Base-by-base conservation (phyloP, 208 protist genomes). In the Leishmania martiniquensis region DNA sequence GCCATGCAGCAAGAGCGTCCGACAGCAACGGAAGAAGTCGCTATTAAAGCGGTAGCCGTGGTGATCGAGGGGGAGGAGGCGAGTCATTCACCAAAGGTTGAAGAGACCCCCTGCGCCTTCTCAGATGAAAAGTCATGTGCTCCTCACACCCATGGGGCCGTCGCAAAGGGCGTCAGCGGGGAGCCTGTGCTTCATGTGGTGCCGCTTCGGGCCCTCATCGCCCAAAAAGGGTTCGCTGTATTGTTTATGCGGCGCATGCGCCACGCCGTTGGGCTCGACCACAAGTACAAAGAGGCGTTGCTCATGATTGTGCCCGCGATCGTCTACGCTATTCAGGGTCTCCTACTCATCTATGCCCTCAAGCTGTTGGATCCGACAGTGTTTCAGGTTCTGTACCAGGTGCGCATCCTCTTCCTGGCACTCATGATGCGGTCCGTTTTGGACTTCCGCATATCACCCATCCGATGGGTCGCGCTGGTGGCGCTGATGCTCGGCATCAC, bases 361-460 rank as follows among this genome's bases (percentile, higher is more conserved):
- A 63, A 68, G 47, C 81, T 86, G 59, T 74, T 94, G 47, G 88
- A 92, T 73, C 78, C 90, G 45, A 85, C 87, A 34, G 69, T 90
- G 34, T 94, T 93, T 75, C 87, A 93, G 70, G 79, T 96, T 15
- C 72, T 84, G 52, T 91, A 88, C 70, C 90, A 94, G 69, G 68
- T 85, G 32, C 90, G 89, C 75, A 90, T 94, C 52, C 3, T 93
- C 29, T 84, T 87, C 29, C 87, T 85, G 25, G 90, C 87, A 1
- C 1, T 93, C 15, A 78, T 94, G 57, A 87, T 87, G 79, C 52
- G 70, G 25, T 54, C 67, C 7, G 68, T 79, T 20, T 37, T 91
- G 68, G 62, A 75, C 72, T 60, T 77, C 29, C 45, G 51, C 29
- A 82, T 95, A 52, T 87, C 87, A 10, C 32, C 29, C n/a, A 32